Evolutionary conservation across 805 yeast species (phyloP).

Genomic region (Geotrichum ghanense): DNA sequence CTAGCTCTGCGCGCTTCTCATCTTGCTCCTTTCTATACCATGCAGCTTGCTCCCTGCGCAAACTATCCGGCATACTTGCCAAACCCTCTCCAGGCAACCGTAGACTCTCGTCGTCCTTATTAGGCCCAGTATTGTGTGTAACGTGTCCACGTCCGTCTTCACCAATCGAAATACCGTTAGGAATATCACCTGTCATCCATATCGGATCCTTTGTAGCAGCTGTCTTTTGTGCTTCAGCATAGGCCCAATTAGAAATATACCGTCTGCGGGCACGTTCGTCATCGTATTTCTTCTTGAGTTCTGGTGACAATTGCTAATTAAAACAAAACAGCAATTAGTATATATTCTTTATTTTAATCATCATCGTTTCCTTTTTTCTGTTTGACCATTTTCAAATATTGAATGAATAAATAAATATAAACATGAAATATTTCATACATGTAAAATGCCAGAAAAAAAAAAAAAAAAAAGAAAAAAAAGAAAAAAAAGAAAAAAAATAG

Average conservation of each 20-base stretch:
- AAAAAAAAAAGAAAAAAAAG: too few species aligned
- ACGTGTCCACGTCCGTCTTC: slow-evolving; percentile 4
- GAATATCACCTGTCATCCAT: slow-evolving; percentile 2
- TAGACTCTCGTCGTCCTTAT: slow-evolving; percentile 19
- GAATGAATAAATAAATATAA: too few species aligned
- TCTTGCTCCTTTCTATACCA: slow-evolving; percentile 12
- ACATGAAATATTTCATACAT: too few species aligned
- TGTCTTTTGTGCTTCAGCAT: background rate
- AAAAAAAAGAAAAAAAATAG: too few species aligned
- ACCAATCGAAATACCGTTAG: background rate
- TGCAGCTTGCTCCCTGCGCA: slow-evolving; percentile 17
- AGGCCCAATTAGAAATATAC: background rate
- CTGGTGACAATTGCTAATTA: slow-evolving; percentile 53
- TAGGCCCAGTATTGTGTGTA: slow-evolving; percentile 22
- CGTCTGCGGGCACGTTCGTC: slow-evolving; percentile 29
- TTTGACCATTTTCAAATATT: too few species aligned
- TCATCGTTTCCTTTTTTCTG: too few species aligned
- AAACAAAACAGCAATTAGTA: too few species aligned
- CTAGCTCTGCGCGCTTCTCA: slow-evolving; percentile 5
- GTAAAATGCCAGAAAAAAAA: too few species aligned
- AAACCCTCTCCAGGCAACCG: background rate
- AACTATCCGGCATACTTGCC: slow-evolving; percentile 13
- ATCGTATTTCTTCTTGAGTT: slow-evolving; percentile 65
- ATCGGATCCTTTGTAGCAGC: slow-evolving; percentile 1
- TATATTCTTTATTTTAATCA: too few species aligned